These are phyloP conservation scores for Penicillium brasilianum DNA, from an alignment of 2,329 filamentous ascomycete genomes.

Conservation along the genomic window DNA sequence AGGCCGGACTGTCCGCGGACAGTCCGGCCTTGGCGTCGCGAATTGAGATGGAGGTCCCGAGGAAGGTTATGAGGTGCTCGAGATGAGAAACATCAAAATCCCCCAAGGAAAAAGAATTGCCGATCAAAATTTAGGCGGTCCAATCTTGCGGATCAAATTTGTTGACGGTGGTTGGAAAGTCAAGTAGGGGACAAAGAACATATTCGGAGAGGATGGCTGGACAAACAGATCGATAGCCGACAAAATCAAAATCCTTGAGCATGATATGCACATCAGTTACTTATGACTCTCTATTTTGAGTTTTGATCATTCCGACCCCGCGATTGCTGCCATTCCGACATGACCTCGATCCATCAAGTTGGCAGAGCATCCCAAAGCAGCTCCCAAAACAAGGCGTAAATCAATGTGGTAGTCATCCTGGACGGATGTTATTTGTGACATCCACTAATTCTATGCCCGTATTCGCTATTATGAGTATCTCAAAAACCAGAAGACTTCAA, in stretches of 20 bases:
- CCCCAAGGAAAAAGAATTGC: constrained; percentile 48
- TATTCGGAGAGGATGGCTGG: neutral
- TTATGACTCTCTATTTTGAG: no score
- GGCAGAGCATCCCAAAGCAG: constrained; percentile 18
- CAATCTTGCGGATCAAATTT: constrained; percentile 47
- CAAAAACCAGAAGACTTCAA: neutral
- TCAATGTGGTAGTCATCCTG: constrained; percentile 17
- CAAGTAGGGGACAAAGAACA: constrained; percentile 53
- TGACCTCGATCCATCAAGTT: constrained; percentile 25
- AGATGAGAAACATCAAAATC: constrained; percentile 47
- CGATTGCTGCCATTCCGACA: constrained; percentile 22
- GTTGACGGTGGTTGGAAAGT: constrained; percentile 50
- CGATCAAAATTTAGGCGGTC: constrained; percentile 44
- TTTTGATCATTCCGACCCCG: constrained; percentile 13
- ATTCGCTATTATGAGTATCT: neutral
- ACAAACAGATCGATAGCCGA: constrained; percentile 36
- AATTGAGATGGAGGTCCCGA: constrained; percentile 17
- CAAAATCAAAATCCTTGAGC: constrained; percentile 36
- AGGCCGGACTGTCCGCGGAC: constrained; percentile 34
- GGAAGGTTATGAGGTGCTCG: neutral
- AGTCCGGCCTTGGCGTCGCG: constrained; percentile 20
- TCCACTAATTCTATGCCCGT: neutral
- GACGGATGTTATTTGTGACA: neutral
- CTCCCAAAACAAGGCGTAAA: constrained; percentile 15
- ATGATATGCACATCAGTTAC: constrained; percentile 49